A percentile compares a stretch with the other conserved stretches of the same genome.
Conservation (phyloP, 805 yeast genomes). For the Candida succiphila region DNA sequence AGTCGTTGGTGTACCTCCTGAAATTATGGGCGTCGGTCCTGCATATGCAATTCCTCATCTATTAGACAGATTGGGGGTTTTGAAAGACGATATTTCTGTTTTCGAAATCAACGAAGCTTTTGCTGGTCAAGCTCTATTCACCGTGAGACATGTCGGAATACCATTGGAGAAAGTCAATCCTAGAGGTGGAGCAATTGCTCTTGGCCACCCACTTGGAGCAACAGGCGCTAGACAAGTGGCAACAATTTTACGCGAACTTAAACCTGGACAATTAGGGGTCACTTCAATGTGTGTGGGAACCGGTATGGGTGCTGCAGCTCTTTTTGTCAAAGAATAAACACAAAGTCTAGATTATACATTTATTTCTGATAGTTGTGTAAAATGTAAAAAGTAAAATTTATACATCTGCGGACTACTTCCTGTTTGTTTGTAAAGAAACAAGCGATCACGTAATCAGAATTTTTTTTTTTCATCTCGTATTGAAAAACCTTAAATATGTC, state of each 20-base stretch:
- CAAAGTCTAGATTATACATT: too few relatives aligned
- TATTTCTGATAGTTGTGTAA: too few relatives aligned
- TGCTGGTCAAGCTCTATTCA: constrained; percentile 87
- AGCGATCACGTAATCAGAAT: too few relatives aligned
- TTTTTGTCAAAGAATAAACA: constrained; percentile 64
- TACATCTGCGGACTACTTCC: too few relatives aligned
- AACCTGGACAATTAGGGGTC: constrained; percentile 76
- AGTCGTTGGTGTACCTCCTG: constrained; percentile 91
- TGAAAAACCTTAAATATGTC: too few relatives aligned
- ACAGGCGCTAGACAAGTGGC: constrained; percentile 87
- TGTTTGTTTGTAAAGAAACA: too few relatives aligned
- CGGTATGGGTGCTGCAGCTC: constrained; percentile 97
- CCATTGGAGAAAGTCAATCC: constrained; percentile 72
- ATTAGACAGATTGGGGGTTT: constrained; percentile 33
- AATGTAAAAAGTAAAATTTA: too few relatives aligned
- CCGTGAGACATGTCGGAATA: constrained; percentile 55
- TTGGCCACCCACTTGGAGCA: constrained; percentile 90
- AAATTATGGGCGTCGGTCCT: constrained; percentile 97
- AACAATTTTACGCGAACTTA: constrained; percentile 72
- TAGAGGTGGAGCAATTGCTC: constrained; percentile 93
- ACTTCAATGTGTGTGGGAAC: constrained; percentile 97
- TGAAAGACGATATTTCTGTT: constrained; percentile 55
- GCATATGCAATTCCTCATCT: constrained; percentile 89
- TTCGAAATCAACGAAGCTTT: constrained; percentile 95
- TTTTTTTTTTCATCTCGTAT: too few relatives aligned